Evolutionary conservation across 768 basidiomycete genomes (phyloP), one percentile per base, ranked within the genome.

Genomic region (Trametes punicea): DNA sequence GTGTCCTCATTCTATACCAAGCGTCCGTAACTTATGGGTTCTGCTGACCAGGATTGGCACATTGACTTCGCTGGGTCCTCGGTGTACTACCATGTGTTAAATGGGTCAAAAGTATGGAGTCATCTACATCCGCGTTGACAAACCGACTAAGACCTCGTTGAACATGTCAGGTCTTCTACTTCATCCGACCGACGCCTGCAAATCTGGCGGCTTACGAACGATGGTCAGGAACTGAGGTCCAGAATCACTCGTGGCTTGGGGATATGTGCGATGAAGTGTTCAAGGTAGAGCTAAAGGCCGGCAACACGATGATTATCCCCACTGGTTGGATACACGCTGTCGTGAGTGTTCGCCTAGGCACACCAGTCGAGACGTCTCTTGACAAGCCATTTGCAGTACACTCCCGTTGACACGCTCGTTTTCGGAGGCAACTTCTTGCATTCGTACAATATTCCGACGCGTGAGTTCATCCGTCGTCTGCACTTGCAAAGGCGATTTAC

Each of bases 271-370:
- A 97, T 61, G 88, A 92, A 61, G 97, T 99, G 7, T 82, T 83
- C 67, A 94, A 89, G 68, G 86, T 95, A 9, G 85, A 87, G 59
- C 71, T 95, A 53, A 72, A 75, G 20, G 75, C 79, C 23, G 92
- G 91, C 7, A 91, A 93, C 62, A 94, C 91, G 4, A 90, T 94
- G 87, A 90, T 95, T 45, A 95, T 97, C 50, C 93, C 96, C 1
- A 87, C 93, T 1, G 96, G 96, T 0, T 99, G 96, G 90, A 98
- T 98, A 56, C 96, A 99, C 68, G 93, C 93, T 10, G 96, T 99
- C 36, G 94, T 96, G 69, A 69, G 88, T 75, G 31, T 73, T 6
- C 18, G 4, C 45, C 10, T 15, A 6, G 1, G 20, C 30, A 16
- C 16, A 7, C 8, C 21, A 45, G 33, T 45, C 27, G 31, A 39